phyloP scores from a whole-genome alignment of 305 asterid species.

The Rubia balearica region DNA sequence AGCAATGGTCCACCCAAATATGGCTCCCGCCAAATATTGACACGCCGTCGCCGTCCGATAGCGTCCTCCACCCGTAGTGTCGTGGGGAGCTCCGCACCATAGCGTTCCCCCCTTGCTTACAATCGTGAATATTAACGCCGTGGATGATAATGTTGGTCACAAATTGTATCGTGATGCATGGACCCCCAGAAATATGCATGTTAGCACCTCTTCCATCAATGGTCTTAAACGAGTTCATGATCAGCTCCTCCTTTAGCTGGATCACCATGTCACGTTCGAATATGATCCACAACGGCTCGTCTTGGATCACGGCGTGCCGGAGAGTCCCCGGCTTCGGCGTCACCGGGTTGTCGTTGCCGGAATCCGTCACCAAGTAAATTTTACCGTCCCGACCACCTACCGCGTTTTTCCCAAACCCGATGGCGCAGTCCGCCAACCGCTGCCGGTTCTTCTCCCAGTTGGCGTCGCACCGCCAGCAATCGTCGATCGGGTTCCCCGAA shows the following conservation, averaged over 20 bases:
- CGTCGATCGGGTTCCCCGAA: constrained; percentile 37
- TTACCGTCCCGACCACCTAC: constrained; percentile 22
- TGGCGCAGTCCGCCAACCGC: constrained; percentile 25
- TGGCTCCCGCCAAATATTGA: constrained; percentile 25
- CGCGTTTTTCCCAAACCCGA: constrained; percentile 27
- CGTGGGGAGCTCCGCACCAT: constrained; percentile 19
- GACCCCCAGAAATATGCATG: constrained; percentile 26
- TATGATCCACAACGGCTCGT: constrained; percentile 33
- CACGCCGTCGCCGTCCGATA: constrained; percentile 37
- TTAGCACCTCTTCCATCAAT: constrained; percentile 32
- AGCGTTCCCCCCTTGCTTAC: constrained; percentile 14
- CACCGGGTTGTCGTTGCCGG: constrained; percentile 16
- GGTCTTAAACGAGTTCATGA: constrained; percentile 28
- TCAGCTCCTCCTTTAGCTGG: constrained; percentile 23
- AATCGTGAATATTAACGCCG: constrained; percentile 24
- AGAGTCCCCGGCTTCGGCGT: constrained; percentile 33
- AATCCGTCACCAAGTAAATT: constrained; percentile 15
- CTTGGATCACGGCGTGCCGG: constrained; percentile 32
- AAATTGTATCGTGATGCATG: constrained; percentile 13
- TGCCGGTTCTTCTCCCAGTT: constrained; percentile 25
- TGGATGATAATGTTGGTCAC: constrained; percentile 31
- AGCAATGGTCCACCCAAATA: constrained; percentile 34
- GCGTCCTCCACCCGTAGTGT: constrained; percentile 21
- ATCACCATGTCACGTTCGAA: constrained; percentile 22
- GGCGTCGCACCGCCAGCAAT: constrained; percentile 29